Evolutionary conservation across 2,329 filamentous ascomycete genomes (phyloP), one percentile per base, ranked within the genome.

Genomic region (Colletotrichum magnum): DNA sequence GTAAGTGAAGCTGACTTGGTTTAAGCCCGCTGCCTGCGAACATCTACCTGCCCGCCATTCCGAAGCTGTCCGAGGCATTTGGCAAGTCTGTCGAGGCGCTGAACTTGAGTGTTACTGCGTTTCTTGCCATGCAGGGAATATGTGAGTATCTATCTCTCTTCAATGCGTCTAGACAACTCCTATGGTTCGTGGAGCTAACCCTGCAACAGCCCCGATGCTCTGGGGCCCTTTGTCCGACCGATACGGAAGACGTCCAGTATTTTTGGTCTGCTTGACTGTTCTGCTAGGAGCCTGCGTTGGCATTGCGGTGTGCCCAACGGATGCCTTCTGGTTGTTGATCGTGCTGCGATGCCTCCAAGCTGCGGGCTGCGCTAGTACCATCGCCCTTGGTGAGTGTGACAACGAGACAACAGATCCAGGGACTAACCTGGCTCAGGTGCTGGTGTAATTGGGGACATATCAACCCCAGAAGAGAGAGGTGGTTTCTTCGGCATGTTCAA

Each of bases 221-320:
- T 80, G 78, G 78, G 78, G 78, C 6, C 74, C 78, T 1, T 65
- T 80, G 4, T 79, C 78, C 1, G 78, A 80, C 58, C 74, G 75
- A 4, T 77, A 76, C 54, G 78, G 78, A 15, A 72, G 78, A 2
- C 71, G 78, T 5, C 76, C 77, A 0, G 54, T 79, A 2, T 78
- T 79, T 9, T 18, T 79, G 0, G 58, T 73, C 50, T 79, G 78
- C 52, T 66, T 80, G 10, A 45, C 73, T 5, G 74, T 80, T 3
- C 69, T 80, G 6, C 68, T 78, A 2, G 78, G 74, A 6, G 75
- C 78, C 0, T 77, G 78, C 51, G 71, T 79, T 6, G 78, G 78
- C 2, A 71, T 80, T 39, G 77, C 78, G 0, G 59, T 79, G 0
- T 78, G 77, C n/a, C 77, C 77, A 0, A 75, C 74, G 0, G 54